Evolutionary conservation across 257 asterid species (phyloP).

Genomic region (Nicotiana undulata): DNA sequence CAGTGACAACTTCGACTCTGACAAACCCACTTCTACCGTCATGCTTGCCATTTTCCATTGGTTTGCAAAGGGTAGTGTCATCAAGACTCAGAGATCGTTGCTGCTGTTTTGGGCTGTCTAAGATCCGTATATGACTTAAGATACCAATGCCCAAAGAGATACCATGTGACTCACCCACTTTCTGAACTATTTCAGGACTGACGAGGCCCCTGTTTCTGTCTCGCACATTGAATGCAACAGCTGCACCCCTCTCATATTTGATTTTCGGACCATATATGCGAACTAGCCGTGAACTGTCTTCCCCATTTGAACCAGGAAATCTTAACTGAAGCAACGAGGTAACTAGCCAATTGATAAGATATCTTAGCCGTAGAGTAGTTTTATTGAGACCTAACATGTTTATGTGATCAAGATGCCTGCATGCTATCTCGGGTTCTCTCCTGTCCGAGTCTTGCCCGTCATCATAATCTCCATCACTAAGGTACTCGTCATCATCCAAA

Average conservation of each 20-base stretch:
- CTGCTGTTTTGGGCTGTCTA: conserved; percentile 57
- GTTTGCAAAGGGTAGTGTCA: conserved; percentile 82
- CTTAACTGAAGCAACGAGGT: conserved; percentile 83
- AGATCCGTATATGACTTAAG: conserved; percentile 70
- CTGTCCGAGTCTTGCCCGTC: conserved; percentile 75
- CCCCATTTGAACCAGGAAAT: conserved; percentile 42
- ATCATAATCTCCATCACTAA: conserved; percentile 61
- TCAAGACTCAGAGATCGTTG: conserved; percentile 45
- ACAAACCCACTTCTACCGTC: conserved; percentile 72
- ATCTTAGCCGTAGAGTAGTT: conserved; percentile 79
- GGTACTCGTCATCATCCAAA: conserved; percentile 68
- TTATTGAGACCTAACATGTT: conserved; percentile 87
- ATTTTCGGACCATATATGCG: conserved; percentile 95
- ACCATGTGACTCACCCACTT: conserved; percentile 66
- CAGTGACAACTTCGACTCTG: conserved; percentile 94
- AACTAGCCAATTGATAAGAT: conserved; percentile 85
- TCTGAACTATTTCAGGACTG: conserved; percentile 79
- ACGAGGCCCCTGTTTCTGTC: conserved; percentile 68
- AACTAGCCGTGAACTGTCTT: conserved; percentile 50
- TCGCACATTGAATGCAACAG: conserved; percentile 82
- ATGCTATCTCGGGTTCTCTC: conserved; percentile 75
- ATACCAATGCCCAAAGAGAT: conserved; percentile 86
- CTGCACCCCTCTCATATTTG: conserved; percentile 90
- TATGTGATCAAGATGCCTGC: conserved; percentile 86
- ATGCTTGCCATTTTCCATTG: conserved; percentile 71